Percentiles rank a stretch among this genome's conserved stretches.
These are phyloP conservation scores for Thalassia testudinum DNA, from an alignment of 116 monocot genomes.

Conservation along the genomic window DNA sequence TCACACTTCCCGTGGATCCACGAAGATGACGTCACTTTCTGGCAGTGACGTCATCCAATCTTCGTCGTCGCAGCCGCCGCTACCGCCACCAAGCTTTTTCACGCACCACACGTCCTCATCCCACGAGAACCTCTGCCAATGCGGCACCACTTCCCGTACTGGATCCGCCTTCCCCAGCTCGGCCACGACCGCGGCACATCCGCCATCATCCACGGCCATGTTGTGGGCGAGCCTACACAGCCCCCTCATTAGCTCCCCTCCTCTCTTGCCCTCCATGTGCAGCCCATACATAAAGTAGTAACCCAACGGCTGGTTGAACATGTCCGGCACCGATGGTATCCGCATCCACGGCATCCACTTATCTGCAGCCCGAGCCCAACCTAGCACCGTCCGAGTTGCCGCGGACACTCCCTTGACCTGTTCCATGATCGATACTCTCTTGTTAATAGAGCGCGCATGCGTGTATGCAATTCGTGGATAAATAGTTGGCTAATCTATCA, in stretches of 20 bases:
- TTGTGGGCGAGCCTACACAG: conserved; percentile 41
- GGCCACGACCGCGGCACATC: conserved; percentile 38
- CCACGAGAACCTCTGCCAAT: conserved; percentile 42
- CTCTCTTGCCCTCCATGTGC: conserved; percentile 16
- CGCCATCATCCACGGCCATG: conserved; percentile 21
- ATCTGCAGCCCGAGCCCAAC: conserved; percentile 19
- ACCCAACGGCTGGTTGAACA: conserved; percentile 32
- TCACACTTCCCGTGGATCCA: conserved; percentile 62
- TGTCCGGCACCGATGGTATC: conserved; percentile 42
- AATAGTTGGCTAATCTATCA: too few relatives aligned
- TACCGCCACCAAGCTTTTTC: conserved; percentile 17
- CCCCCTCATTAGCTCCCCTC: conserved; percentile 13
- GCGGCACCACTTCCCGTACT: conserved; percentile 20
- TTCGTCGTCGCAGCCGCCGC: conserved; percentile 8
- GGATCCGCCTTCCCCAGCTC: conserved; percentile 38
- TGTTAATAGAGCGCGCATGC: too few relatives aligned
- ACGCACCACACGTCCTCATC: conserved; percentile 76
- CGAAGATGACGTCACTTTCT: conserved; percentile 25
- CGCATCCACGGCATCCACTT: conserved; percentile 27
- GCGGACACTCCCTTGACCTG: conserved; percentile 10
- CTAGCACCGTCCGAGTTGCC: conserved; percentile 1
- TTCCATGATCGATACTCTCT: too few relatives aligned
- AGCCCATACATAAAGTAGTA: conserved; percentile 48
- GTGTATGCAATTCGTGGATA: too few relatives aligned
- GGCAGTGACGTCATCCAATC: conserved; percentile 26